These are phyloP conservation scores for Paecilomyces variotii DNA, from an alignment of 2,329 filamentous ascomycete species.

Conservation along the genomic window DNA sequence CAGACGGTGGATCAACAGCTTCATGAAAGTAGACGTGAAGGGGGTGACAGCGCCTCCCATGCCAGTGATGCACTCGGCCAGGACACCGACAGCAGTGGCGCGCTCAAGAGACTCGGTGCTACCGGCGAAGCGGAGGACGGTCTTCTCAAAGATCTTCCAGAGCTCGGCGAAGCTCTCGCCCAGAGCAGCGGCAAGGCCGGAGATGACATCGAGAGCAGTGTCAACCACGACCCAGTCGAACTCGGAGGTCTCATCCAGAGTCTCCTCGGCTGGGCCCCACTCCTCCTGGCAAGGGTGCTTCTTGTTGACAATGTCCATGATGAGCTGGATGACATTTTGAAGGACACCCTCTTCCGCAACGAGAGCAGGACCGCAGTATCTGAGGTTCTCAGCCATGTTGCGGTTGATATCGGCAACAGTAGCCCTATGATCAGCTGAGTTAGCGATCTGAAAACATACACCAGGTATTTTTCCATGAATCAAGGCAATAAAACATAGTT, in stretches of 20 bases:
- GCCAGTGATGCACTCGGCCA: conserved; percentile 82
- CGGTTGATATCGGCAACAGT: conserved; percentile 94
- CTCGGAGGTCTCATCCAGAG: conserved; percentile 74
- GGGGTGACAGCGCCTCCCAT: conserved; percentile 76
- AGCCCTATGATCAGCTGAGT: conserved; percentile 48
- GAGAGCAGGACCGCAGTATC: conserved; percentile 81
- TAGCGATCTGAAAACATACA: conserved; percentile 29
- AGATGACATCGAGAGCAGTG: conserved; percentile 84
- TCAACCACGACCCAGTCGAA: conserved; percentile 97
- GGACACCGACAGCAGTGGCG: conserved; percentile 80
- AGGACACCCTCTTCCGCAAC: conserved; percentile 65
- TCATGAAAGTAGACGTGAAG: conserved; percentile 68
- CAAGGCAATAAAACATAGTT: conserved; percentile 5
- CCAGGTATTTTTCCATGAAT: conserved; percentile 13
- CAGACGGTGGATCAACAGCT: conserved; percentile 75
- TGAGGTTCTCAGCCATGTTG: conserved; percentile 82
- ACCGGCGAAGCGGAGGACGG: conserved; percentile 76
- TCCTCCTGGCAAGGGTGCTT: conserved; percentile 91
- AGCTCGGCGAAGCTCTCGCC: conserved; percentile 75
- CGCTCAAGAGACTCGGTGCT: conserved; percentile 82
- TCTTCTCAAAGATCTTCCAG: conserved; percentile 95
- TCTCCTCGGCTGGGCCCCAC: conserved; percentile 65
- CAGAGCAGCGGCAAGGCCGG: conserved; percentile 73
- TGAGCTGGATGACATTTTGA: conserved; percentile 65
- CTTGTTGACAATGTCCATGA: conserved; percentile 76